Evolutionary conservation across 2,329 filamentous ascomycete genomes (phyloP), one percentile per base, ranked within the genome.

Genomic region (Tolypocladium paradoxum): DNA sequence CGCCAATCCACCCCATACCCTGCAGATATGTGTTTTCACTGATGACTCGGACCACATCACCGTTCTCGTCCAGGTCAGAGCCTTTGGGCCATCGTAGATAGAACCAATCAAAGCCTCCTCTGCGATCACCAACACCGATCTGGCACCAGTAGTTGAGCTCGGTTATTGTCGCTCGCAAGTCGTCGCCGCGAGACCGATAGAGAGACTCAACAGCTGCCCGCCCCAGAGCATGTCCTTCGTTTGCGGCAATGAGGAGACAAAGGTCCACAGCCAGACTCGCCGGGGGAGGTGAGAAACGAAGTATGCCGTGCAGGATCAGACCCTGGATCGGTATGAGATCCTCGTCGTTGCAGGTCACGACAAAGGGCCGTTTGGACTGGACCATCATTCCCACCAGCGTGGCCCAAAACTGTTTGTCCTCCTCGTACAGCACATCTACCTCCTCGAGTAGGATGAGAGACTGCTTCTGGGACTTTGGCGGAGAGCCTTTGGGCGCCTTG

Each of bases 101-200:
- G 61, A 95, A 88, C 92, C 95, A 99, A 61, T 92, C 88, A 46
- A 95, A 79, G 0, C 93, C 92, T 22, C 88, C 87, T 60, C 87
- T 87, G n/a, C 82, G 76, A 65, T 96, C 93, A 6, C 93, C 95
- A 11, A 99, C 83, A 0, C 87, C 90, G 70, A 97, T 90, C 66
- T 99, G 93, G 66, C 95, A 99, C 92, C 92, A 99, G 65, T 95
- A 93, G 65, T 95, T 85, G 31, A 99, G 77, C 56, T 97, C 90
- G 53, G 79, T 84, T 49, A 99, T 82, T 2, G 86, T 84, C 24
- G 85, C 89, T 52, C 93, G 84, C 14, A 99, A 72, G 65, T 99
- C 93, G 31, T 77, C 70, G 2, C 77, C 67, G 51, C 87, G 85
- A 16, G 82, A 81, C 51, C 78, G 74, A 62, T 90, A 96, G 2